These are phyloP conservation scores for Carex cristatella DNA, from an alignment of 176 grass and related monocot genomes.

Conservation along the genomic window DNA sequence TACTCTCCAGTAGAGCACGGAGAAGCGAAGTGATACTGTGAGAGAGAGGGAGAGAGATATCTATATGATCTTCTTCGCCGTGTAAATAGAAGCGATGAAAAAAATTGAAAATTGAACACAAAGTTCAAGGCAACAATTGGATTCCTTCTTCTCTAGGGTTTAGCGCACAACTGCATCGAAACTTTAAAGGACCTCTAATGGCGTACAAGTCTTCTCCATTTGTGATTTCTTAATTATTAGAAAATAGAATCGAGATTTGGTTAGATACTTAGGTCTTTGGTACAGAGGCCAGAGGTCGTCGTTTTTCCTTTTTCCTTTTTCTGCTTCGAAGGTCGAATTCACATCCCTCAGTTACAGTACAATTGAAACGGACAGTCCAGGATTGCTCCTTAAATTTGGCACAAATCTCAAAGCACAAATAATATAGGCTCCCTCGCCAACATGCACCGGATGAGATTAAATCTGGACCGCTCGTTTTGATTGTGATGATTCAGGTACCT, in stretches of 20 bases:
- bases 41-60: neutral
- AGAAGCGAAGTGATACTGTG: neutral
- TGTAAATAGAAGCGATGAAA: neutral
- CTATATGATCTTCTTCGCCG: neutral
- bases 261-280: neutral
- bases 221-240: neutral
- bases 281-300: neutral
- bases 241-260: constrained; percentile 5
- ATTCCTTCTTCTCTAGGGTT: neutral
- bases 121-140: neutral
- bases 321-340: neutral
- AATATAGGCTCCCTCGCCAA: too few species aligned
- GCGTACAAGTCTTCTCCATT: neutral
- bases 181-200: neutral
- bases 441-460: too few species aligned
- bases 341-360: too few species aligned
- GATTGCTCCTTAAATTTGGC: too few species aligned
- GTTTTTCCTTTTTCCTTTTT: neutral
- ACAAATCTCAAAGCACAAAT: too few species aligned
- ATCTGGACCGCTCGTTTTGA: too few species aligned
- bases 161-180: neutral
- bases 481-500: too few species aligned
- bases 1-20: neutral
- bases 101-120: neutral
- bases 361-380: too few species aligned